Base-by-base conservation (phyloP, 2,329 filamentous ascomycete species). In the Chrysosporium keratinophilum region DNA sequence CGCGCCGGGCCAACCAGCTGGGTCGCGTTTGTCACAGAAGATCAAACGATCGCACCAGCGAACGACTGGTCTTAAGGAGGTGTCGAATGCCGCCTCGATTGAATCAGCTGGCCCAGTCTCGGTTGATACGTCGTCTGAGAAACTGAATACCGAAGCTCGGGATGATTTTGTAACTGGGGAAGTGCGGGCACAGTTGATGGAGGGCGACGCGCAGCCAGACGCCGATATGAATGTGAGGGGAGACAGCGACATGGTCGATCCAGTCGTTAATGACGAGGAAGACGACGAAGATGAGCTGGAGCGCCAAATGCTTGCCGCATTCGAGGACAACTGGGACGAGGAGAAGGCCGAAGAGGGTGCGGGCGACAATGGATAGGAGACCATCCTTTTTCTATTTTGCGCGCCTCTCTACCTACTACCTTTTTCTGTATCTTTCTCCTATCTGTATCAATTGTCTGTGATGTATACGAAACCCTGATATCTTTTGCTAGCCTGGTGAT, bases 231-330 rank as follows among this genome's bases (percentile, higher is more conserved):
- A 52, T 39, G 49, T 44, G 46, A 54, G 55, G 28, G 42, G 48
- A 20, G 46, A 50, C 31, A 50, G 54, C 19, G 57, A 51, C 37
- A 50, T 51, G 43, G 23, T 51, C 35, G 53, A 52, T 39, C 35
- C 35, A 28, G 48, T 40, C 19, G 50, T 44, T 31, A 54, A 54
- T 40, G 54, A 53, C 41, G 50, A 45, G 20, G 60, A 63, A 43
- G 61, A 63, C 19, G 73, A 74, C 6, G 71, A 77, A 9, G 73
- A 75, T 54, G 73, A 72, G 48, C 61, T 76, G 19, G 74, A 76
- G 55, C 66, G 69, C 37, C 81, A 83, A 61, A 73, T 85, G 64
- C 70, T 82, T 62, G 80, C 80, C 1, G 81, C 79, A 58, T 70
- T 83, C 58, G 79, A 81, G 52, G 64, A 60, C 4, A 64, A 62